phyloP scores from a whole-genome alignment of 345 rosid genomes.

The Populus euphratica region DNA sequence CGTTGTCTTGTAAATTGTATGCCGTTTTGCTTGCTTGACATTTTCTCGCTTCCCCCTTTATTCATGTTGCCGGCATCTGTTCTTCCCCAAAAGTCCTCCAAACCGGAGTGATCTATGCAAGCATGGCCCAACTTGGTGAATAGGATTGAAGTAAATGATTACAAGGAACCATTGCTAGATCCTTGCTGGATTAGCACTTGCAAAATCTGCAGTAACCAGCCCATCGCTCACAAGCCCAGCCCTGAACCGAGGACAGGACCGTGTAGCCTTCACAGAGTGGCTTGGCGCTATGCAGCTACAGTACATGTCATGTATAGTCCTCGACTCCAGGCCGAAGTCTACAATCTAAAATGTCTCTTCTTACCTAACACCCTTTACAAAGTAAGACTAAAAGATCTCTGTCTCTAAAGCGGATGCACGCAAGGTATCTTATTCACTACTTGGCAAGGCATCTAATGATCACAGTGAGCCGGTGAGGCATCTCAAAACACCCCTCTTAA shows the following conservation, averaged over 20 bases:
- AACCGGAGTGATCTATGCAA: neutral
- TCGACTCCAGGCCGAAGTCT: neutral
- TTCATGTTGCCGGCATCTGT: neutral
- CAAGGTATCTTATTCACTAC: neutral
- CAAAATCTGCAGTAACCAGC: neutral
- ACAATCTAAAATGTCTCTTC: neutral
- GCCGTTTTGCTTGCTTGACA: neutral
- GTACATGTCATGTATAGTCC: neutral
- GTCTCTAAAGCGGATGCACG: neutral
- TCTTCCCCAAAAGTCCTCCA: neutral
- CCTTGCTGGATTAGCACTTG: neutral
- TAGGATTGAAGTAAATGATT: neutral
- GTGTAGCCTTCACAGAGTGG: neutral
- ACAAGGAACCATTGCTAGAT: neutral
- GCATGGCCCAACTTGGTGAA: neutral
- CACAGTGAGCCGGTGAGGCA: neutral
- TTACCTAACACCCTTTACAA: neutral
- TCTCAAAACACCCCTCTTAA: neutral
- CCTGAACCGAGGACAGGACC: neutral
- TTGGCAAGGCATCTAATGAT: neutral
- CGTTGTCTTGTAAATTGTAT: neutral
- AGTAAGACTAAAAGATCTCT: neutral
- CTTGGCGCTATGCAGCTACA: neutral
- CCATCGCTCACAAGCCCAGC: neutral
- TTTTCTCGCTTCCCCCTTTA: neutral